Base-by-base conservation (phyloP, 805 yeast genomes). In the Candida patagonica region DNA sequence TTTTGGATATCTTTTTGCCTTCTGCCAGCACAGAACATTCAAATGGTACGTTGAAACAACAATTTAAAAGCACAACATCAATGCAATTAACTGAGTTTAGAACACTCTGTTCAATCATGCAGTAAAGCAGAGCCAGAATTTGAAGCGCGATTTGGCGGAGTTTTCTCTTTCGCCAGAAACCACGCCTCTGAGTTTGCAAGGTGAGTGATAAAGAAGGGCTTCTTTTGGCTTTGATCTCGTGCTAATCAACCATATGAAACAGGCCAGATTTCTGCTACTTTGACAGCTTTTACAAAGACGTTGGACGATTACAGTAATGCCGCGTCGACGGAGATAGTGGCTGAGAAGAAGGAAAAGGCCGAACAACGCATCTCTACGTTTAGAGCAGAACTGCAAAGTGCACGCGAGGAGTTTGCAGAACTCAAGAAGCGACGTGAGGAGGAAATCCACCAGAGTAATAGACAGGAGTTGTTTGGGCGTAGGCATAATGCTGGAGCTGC, bases 41-140 rank as follows among this genome's bases (percentile, higher is more conserved):
- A n/a, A n/a, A n/a, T n/a, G n/a, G n/a, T n/a, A n/a, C n/a, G n/a
- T n/a, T n/a, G n/a, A n/a, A n/a, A n/a, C n/a, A n/a, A n/a, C n/a
- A n/a, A n/a, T n/a, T n/a, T n/a, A n/a, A n/a, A n/a, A n/a, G n/a
- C n/a, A 25, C 12, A 12, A 12, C 26, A 9, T 25, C 9, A 25
- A 9, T 9, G 26, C 26, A 25, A 25, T 12, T 12, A 25, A 9
- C 12, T 10, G 8, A 10, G 7, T 12, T 13, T 17, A 71, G 97
- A 88, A 87, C 62, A 78, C 95, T 21, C 67, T 88, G 38, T 86
- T 80, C 63, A 89, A 85, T 62, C 94, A 85, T 59, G 96, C 95
- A 6, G 69, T 82, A 40, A 86, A 85, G 59, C 96, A 88, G 60
- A 75, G 86, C 23, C 84, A 76, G 51, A 68, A 78, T 21, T 63